Conservation (phyloP, 2,329 filamentous ascomycete species). For the Pseudopyricularia cyperi region DNA sequence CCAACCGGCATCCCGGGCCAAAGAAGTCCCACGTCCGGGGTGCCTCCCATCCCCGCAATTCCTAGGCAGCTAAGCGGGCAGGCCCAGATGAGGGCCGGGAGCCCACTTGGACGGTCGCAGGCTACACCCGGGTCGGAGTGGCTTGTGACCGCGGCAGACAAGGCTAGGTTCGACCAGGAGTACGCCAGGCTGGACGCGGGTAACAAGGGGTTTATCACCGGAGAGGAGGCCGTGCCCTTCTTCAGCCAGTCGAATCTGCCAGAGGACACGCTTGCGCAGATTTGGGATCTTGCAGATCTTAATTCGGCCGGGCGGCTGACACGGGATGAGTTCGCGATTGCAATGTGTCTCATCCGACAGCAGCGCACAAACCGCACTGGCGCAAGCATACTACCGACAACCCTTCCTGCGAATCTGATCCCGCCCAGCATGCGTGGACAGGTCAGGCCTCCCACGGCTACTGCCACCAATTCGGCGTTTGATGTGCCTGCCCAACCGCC, state of each 20-base stretch:
- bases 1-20: constrained; percentile 29
- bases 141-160: constrained; percentile 73
- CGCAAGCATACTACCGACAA: constrained; percentile 50
- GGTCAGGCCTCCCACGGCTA: constrained; percentile 32
- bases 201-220: constrained; percentile 73
- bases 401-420: constrained; percentile 69
- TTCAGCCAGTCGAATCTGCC: constrained; percentile 84
- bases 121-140: constrained; percentile 49
- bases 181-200: constrained; percentile 74
- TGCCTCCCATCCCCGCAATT: constrained; percentile 51
- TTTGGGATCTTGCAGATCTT: constrained; percentile 95
- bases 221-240: constrained; percentile 88
- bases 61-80: constrained; percentile 71
- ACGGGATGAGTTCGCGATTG: constrained; percentile 87
- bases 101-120: constrained; percentile 39
- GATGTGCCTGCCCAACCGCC: constrained; percentile 27
- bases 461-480: constrained; percentile 30
- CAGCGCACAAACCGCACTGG: constrained; percentile 62
- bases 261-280: constrained; percentile 80
- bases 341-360: constrained; percentile 92
- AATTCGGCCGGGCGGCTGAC: constrained; percentile 77
- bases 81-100: constrained; percentile 47
- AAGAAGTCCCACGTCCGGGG: constrained; percentile 36
- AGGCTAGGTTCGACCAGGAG: constrained; percentile 74
- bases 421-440: constrained; percentile 73